Evolutionary conservation across 2,329 filamentous ascomycete genomes (phyloP).

Genomic region (Leptoxyphium fumago): DNA sequence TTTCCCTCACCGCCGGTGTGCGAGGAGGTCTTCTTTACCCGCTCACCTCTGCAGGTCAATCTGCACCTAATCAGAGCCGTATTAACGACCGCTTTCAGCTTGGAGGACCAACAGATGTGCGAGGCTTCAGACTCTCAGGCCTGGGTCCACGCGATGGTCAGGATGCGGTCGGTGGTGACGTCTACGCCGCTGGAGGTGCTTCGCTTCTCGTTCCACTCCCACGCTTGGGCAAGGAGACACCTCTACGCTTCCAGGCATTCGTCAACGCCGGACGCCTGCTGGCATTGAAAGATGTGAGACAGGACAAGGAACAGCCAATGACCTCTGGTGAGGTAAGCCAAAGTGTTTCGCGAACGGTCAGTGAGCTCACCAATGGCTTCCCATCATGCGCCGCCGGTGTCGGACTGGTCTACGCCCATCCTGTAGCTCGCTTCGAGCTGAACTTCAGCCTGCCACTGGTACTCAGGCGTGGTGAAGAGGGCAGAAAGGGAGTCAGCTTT

Average conservation of each 20-base stretch:
- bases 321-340: conserved; percentile 36
- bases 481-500: conserved; percentile 80
- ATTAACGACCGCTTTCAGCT: conserved; percentile 93
- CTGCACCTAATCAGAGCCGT: conserved; percentile 51
- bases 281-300: conserved; percentile 44
- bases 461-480: conserved; percentile 67
- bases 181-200: conserved; percentile 79
- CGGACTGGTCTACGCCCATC: conserved; percentile 88
- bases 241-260: conserved; percentile 77
- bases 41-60: conserved; percentile 46
- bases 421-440: conserved; percentile 82
- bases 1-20: conserved; percentile 71
- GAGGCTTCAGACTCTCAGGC: conserved; percentile 80
- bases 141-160: conserved; percentile 74
- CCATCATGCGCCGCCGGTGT: conserved; percentile 79
- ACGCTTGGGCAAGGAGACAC: conserved; percentile 64
- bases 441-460: conserved; percentile 87
- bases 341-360: conserved; percentile 47
- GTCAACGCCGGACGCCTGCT: conserved; percentile 79
- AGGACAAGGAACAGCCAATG: conserved; percentile 30
- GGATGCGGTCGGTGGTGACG: conserved; percentile 80
- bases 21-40: conserved; percentile 75
- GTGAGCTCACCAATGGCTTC: conserved; percentile 56
- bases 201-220: conserved; percentile 78
- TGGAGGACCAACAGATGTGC: conserved; percentile 84